Conservation (phyloP, 768 basidiomycete species). For the Leccinum pellstonianum region DNA sequence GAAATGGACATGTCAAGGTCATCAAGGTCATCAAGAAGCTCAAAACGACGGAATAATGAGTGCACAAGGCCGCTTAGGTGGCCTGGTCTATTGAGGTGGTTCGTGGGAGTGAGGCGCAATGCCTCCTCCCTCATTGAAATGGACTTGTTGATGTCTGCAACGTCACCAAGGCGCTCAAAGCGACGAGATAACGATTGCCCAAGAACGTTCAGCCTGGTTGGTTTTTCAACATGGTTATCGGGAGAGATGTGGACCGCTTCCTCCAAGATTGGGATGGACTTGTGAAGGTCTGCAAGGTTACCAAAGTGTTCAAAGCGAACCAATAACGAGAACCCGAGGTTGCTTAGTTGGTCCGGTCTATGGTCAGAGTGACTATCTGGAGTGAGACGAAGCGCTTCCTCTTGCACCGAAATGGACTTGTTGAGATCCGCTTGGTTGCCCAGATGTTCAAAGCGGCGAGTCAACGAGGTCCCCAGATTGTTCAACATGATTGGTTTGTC, state of each 20-base stretch:
- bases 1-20: too few relatives aligned
- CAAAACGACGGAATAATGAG: too few relatives aligned
- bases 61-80: too few relatives aligned
- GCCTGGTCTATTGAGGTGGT: too few relatives aligned
- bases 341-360: too few relatives aligned
- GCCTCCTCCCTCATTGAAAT: neutral
- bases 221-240: neutral
- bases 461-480: neutral
- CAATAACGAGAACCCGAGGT: too few relatives aligned
- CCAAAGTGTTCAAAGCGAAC: too few relatives aligned
- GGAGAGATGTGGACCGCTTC: neutral
- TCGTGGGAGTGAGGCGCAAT: neutral
- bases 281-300: neutral
- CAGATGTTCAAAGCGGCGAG: neutral
- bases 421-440: neutral
- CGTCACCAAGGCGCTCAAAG: neutral
- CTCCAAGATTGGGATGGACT: neutral
- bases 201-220: neutral
- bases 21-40: too few relatives aligned
- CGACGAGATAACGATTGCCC: neutral
- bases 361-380: too few relatives aligned
- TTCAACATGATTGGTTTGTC: neutral
- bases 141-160: neutral
- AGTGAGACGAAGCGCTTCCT: too few relatives aligned
- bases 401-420: neutral